A percentile compares a stretch with the other conserved stretches of the same genome.
These are phyloP conservation scores for Gossypium raimondii DNA, from an alignment of 345 rosid species.

Conservation along the genomic window DNA sequence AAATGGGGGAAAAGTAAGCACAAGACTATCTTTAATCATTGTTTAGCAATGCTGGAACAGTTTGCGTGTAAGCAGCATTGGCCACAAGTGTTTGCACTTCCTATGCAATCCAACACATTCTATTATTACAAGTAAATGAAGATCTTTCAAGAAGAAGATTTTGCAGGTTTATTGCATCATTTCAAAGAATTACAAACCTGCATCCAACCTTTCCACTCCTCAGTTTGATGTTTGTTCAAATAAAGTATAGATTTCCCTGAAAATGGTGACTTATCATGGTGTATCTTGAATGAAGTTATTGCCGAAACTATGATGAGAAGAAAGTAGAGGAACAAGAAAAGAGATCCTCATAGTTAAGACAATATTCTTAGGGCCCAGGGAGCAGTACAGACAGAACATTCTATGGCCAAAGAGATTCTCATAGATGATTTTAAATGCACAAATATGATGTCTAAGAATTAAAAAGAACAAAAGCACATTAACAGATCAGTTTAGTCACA, in stretches of 20 bases:
- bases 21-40: constrained; percentile 4
- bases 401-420: too few relatives aligned
- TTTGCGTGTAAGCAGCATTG: constrained; percentile 15
- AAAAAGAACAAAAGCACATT: too few relatives aligned
- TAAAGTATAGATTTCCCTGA: constrained; percentile 84
- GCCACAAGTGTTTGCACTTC: neutral
- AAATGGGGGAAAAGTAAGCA: neutral
- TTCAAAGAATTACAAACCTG: constrained; percentile 60
- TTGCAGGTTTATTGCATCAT: neutral
- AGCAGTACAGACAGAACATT: too few relatives aligned
- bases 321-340: constrained; percentile 82
- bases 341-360: constrained; percentile 1
- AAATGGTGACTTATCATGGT: constrained; percentile 80
- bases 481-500: too few relatives aligned
- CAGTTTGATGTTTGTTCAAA: constrained; percentile 97
- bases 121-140: constrained; percentile 1
- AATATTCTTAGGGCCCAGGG: too few relatives aligned
- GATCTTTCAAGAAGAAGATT: neutral
- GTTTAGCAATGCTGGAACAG: constrained; percentile 2
- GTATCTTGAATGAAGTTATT: constrained; percentile 81
- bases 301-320: constrained; percentile 97
- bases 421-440: too few relatives aligned
- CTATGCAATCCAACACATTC: neutral
- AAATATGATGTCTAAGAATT: too few relatives aligned
- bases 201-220: constrained; percentile 99